Evolutionary conservation across 371 early-diverging fungal species (phyloP), one percentile per base, ranked within the genome.

Genomic region (Mortierella sp.): DNA sequence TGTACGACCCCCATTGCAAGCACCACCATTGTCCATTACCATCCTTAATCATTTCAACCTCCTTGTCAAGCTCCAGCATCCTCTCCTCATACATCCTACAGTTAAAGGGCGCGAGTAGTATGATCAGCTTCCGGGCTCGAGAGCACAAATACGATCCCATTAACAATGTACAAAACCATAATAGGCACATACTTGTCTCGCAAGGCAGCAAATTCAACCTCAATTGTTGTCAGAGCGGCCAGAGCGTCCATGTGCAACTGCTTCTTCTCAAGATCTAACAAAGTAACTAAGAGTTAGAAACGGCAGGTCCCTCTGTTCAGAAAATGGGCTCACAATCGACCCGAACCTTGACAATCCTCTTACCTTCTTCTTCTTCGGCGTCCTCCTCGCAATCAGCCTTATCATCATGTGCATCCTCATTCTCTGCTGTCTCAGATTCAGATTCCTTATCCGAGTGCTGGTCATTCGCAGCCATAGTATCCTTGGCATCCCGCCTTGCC

Each of bases 1-100:
- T n/a, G n/a, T n/a, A n/a, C n/a, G n/a, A n/a, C n/a, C n/a, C n/a
- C n/a, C n/a, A n/a, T n/a, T n/a, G n/a, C n/a, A n/a, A n/a, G n/a
- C n/a, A n/a, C n/a, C n/a, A n/a, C n/a, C n/a, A n/a, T n/a, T n/a
- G n/a, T 39, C 51, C 40, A 45, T 53, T 83, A 80, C 88, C 88
- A 63, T 83, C 80, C 2, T 84, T 81, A 48, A 88, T 86, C 85
- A 86, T 83, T 3, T 81, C 70, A 3, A 85, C 84, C 67, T 88
- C 88, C 43, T 81, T 79, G 39, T 86, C 85, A 21, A 88, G 65
- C 60, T 88, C 88, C 1, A 77, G 62, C 83, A 86, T 82, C 39
- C 83, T 82, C 54, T 88, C 88, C 48, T 86, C 81, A 34, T 86
- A 88, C 85, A 88, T 85, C 63, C 86, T 87, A 57, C n/a, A n/a